Base-by-base conservation (phyloP, 129 eudicot species). In the Flaveria ramosissima region DNA sequence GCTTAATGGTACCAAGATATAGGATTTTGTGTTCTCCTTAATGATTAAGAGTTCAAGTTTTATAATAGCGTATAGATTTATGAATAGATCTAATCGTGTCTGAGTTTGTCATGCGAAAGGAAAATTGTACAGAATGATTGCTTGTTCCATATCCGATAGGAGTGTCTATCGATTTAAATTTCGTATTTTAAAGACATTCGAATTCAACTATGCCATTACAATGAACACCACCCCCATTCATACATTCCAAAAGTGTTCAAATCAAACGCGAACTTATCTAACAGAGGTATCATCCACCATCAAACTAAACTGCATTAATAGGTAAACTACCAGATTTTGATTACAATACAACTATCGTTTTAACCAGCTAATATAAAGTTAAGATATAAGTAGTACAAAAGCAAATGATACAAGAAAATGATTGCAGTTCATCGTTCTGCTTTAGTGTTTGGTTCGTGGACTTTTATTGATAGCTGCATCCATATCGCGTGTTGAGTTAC, bases 111-210 rank as follows among this genome's bases (percentile, higher is more conserved):
- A 36, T 6, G 7, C 7, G 7, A 36, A 36, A 36, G 39, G 41
- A 36, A 36, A 36, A 36, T 4, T 36, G 41, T 36, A 36, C 8
- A 36, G 6, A 36, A 36, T 36, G 7, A 36, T 36, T 5, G 41
- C 6, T 36, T 36, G 41, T 36, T 36, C 7, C 7, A 32, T 32
- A 32, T 32, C 13, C 13, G 3, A 7, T 45, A 45, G 13, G 47
- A 45, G 48, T 1, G 14, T 45, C 3, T 11, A 45, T 45, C 13
- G 48, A 45, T 7, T 45, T 11, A 45, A 45, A 45, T 45, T 45
- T 0, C 12, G 48, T 9, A 7, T 45, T 11, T 11, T 9, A 9
- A 45, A 90, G 96, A 46, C 85, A 94, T 85, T 88, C 98, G 39
- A 23, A 48, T 12, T 11, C 53, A 48, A 9, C 9, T 8, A 45